These are phyloP conservation scores for Purpureocillium lavendulum DNA, from an alignment of 2,329 filamentous ascomycete species.

Conservation along the genomic window DNA sequence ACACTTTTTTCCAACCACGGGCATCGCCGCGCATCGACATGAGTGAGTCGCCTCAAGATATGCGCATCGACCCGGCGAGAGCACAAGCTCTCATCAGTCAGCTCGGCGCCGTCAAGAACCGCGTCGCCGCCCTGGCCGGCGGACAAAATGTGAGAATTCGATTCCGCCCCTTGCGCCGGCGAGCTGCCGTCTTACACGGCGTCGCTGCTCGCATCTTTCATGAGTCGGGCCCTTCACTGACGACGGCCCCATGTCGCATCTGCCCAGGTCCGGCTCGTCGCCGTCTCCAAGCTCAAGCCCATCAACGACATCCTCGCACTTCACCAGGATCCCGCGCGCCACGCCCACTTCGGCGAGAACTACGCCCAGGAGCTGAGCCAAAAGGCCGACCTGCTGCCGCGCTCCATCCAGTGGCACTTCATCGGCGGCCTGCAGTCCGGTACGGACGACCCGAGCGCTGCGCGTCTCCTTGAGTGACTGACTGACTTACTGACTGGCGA, in stretches of 20 bases:
- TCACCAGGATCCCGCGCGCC: constrained; percentile 50
- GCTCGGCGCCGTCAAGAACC: constrained; percentile 49
- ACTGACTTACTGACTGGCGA: no score
- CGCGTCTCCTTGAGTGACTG: no score
- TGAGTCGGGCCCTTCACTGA: neutral
- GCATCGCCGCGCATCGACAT: no score
- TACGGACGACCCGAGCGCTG: no score
- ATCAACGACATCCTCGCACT: constrained; percentile 83
- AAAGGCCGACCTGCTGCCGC: constrained; percentile 74
- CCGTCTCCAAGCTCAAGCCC: constrained; percentile 94
- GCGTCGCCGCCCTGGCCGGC: constrained; percentile 44
- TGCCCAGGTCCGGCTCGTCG: constrained; percentile 70
- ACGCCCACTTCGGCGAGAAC: constrained; percentile 90
- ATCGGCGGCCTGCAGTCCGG: constrained; percentile 85
- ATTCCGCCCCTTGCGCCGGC: no score
- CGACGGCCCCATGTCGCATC: neutral
- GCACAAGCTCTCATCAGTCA: constrained; percentile 55
- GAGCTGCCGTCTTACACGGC: no score
- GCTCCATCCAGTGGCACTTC: constrained; percentile 83
- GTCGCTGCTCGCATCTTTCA: neutral
- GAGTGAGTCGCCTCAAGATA: constrained; percentile 36
- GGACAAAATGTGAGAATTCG: constrained; percentile 41
- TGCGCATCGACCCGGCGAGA: constrained; percentile 55
- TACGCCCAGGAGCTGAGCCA: constrained; percentile 85
- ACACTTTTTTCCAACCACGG: no score